A percentile compares a stretch with the other conserved stretches of the same genome.
phyloP scores from a whole-genome alignment of 2,329 filamentous ascomycete genomes.

The Fusarium fujikuroi region DNA sequence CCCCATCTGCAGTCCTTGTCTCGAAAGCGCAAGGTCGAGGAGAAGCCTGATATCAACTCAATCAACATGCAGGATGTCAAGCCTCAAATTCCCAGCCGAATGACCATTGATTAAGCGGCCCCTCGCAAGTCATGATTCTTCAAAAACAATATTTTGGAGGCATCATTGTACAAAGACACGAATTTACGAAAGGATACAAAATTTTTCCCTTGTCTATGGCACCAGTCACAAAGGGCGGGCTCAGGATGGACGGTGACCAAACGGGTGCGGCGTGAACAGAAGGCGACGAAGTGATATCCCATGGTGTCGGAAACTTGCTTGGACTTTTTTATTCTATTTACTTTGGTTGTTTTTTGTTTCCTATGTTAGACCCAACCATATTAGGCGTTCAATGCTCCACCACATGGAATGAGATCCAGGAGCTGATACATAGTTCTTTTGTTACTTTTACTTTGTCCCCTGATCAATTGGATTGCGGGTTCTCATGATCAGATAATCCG shows the following conservation, averaged over 20 bases:
- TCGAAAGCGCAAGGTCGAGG: constrained; percentile 57
- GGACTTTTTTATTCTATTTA: constrained; percentile 32
- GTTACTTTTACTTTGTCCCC: constrained; percentile 14
- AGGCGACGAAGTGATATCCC: constrained; percentile 45
- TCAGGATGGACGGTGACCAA: constrained; percentile 42
- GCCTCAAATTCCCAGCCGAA: constrained; percentile 63
- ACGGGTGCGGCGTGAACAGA: constrained; percentile 43
- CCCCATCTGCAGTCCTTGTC: constrained; percentile 74
- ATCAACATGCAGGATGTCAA: constrained; percentile 68
- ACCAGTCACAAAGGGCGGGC: constrained; percentile 46
- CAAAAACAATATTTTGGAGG: background rate
- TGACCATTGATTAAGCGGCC: constrained; percentile 68
- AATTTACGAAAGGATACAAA: constrained; percentile 49
- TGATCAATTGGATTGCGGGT: constrained; percentile 19
- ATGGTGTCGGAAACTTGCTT: constrained; percentile 41
- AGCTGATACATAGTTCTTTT: constrained; percentile 35
- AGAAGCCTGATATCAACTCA: constrained; percentile 67
- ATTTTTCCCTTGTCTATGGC: constrained; percentile 38
- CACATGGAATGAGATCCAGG: constrained; percentile 37
- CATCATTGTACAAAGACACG: constrained; percentile 50
- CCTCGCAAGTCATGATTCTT: constrained; percentile 16
- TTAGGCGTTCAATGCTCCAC: constrained; percentile 42
- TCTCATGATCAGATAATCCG: constrained; percentile 3
- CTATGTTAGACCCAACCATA: constrained; percentile 38
- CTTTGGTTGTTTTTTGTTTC: constrained; percentile 34